A percentile compares a stretch with the other conserved stretches of the same genome.
Evolutionary conservation across 1,284 basidiomycete genomes (phyloP).

Genomic region (Sanghuangporus sanghuang): DNA sequence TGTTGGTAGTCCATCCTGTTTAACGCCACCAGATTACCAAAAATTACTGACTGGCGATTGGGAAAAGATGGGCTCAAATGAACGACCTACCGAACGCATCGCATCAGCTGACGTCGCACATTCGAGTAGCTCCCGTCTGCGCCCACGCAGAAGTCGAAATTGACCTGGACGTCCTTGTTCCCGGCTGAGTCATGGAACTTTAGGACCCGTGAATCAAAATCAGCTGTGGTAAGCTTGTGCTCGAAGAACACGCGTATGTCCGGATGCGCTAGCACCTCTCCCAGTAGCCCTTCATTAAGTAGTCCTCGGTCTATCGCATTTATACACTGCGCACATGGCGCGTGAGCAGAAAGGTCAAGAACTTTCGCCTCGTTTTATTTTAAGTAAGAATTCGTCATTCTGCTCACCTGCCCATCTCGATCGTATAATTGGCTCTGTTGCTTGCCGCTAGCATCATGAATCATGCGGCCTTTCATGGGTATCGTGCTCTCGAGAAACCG

Average conservation of each 20-base stretch:
- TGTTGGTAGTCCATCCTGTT: conserved; percentile 89
- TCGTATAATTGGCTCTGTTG: conserved; percentile 85
- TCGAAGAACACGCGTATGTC: conserved; percentile 74
- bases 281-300: conserved; percentile 82
- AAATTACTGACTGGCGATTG: neutral
- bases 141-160: conserved; percentile 84
- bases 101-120: conserved; percentile 85
- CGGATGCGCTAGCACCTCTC: conserved; percentile 57
- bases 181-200: conserved; percentile 41
- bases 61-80: conserved; percentile 14
- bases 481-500: conserved; percentile 78
- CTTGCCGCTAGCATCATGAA: conserved; percentile 73
- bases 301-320: conserved; percentile 89
- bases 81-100: conserved; percentile 69
- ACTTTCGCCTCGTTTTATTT: neutral
- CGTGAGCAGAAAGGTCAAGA: conserved; percentile 3
- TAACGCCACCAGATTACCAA: conserved; percentile 6
- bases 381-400: conserved; percentile 18
- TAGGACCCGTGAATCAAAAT: conserved; percentile 67
- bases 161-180: conserved; percentile 39
- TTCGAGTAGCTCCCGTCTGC: conserved; percentile 88
- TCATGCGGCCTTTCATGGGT: conserved; percentile 95
- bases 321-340: conserved; percentile 57
- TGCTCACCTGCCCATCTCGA: conserved; percentile 74
- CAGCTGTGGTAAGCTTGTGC: conserved; percentile 69